phyloP scores from a whole-genome alignment of 2,329 filamentous ascomycete genomes.

The Cytospora chrysosperma region DNA sequence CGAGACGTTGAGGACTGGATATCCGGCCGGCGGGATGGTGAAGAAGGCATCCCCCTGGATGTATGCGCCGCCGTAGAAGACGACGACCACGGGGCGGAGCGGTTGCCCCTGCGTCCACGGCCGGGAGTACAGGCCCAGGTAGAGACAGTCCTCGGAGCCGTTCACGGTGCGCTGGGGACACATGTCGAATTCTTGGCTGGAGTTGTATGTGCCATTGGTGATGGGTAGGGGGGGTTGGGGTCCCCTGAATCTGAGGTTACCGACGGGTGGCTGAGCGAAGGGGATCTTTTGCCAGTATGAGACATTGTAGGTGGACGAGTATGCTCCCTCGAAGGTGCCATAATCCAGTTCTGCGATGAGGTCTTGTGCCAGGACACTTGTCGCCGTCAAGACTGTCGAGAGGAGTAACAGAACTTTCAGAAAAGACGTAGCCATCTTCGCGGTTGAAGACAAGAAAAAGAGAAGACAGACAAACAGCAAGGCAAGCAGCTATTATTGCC shows the following conservation, averaged over 20 bases:
- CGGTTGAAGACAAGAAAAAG: no score
- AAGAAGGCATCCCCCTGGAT: conserved; percentile 57
- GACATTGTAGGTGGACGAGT: conserved; percentile 52
- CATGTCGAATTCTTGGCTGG: conserved; percentile 54
- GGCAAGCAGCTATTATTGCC: not conserved
- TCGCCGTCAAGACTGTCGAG: not conserved
- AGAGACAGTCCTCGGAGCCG: conserved; percentile 60
- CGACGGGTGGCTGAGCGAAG: conserved; percentile 57
- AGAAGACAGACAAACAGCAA: not conserved
- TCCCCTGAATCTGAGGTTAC: conserved; percentile 58
- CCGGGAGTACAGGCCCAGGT: conserved; percentile 58
- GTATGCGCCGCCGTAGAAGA: conserved; percentile 62
- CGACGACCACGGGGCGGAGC: conserved; percentile 56
- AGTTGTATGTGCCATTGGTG: conserved; percentile 51
- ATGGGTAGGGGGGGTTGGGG: conserved; percentile 55
- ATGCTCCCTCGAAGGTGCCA: conserved; percentile 52
- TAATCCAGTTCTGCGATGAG: conserved; percentile 46
- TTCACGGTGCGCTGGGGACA: conserved; percentile 58
- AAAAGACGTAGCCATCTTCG: conserved; percentile 6
- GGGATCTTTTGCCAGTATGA: conserved; percentile 61
- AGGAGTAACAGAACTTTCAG: not conserved
- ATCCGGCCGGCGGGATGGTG: conserved; percentile 53
- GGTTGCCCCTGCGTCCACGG: conserved; percentile 49
- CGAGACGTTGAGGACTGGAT: conserved; percentile 57
- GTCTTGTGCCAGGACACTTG: conserved; percentile 24